These are phyloP conservation scores for Pseudophaeomoniella oleicola DNA, from an alignment of 2,329 filamentous ascomycete genomes.

Conservation along the genomic window DNA sequence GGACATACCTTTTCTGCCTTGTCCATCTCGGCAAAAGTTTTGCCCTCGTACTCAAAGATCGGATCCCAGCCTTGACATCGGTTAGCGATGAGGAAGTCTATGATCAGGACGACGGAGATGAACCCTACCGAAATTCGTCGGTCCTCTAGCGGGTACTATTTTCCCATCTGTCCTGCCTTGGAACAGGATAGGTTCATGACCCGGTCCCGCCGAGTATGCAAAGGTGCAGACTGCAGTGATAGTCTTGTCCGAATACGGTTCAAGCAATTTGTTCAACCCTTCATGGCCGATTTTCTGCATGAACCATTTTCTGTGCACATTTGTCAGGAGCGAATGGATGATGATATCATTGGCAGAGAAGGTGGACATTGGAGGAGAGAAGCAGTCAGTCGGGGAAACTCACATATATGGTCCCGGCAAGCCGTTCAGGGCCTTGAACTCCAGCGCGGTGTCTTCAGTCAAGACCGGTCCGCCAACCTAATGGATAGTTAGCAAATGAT, in stretches of 20 bases:
- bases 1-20: constrained; percentile 66
- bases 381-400: constrained; percentile 15
- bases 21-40: constrained; percentile 95
- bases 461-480: constrained; percentile 76
- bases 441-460: constrained; percentile 89
- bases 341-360: constrained; percentile 1
- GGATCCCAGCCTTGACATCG: constrained; percentile 97
- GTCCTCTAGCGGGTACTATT: constrained; percentile 73
- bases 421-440: constrained; percentile 81
- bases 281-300: constrained; percentile 66
- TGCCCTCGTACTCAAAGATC: constrained; percentile 82
- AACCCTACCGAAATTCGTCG: constrained; percentile 62
- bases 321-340: neutral
- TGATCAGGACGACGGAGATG: too few species aligned
- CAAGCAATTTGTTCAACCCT: constrained; percentile 79
- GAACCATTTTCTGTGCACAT: constrained; percentile 72
- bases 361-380: neutral
- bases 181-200: constrained; percentile 71
- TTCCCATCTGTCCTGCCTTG: constrained; percentile 79
- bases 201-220: constrained; percentile 76
- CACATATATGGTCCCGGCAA: constrained; percentile 94
- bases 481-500: too few species aligned
- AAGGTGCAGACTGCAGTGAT: constrained; percentile 94
- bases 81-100: too few species aligned
- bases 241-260: constrained; percentile 77